Percentiles rank a stretch among this genome's conserved stretches.
Evolutionary conservation across 2,329 filamentous ascomycete species (phyloP).

Genomic region (Fusarium buharicum): DNA sequence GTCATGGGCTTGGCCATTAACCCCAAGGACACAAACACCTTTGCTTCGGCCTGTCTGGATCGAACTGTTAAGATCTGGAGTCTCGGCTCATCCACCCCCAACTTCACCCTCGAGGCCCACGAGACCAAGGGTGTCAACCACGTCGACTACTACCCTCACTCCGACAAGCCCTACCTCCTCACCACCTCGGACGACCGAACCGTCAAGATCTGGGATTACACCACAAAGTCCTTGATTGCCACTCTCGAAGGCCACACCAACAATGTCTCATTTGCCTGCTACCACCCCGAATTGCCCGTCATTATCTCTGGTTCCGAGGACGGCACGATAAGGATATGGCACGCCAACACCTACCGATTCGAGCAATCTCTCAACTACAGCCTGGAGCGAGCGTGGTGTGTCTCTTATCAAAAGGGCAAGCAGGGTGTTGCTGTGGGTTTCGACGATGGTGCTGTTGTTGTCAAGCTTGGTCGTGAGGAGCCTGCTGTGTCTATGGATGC

Average conservation of each 20-base stretch:
- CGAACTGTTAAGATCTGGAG: conserved; percentile 99
- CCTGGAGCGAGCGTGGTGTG: conserved; percentile 96
- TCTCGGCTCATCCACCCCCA: conserved; percentile 89
- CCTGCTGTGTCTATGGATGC: conserved; percentile 97
- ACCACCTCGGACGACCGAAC: conserved; percentile 97
- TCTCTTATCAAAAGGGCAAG: conserved; percentile 92
- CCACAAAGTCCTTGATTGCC: conserved; percentile 95
- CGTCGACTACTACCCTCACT: conserved; percentile 86
- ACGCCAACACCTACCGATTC: conserved; percentile 95
- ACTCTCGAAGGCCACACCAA: conserved; percentile 97
- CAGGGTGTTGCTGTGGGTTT: conserved; percentile 96
- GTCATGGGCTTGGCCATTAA: conserved; percentile 98
- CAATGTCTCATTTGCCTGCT: conserved; percentile 98
- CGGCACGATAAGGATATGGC: conserved; percentile 97
- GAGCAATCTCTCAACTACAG: conserved; percentile 98
- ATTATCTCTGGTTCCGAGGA: conserved; percentile 99
- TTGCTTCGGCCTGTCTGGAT: conserved; percentile 94
- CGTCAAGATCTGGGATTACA: conserved; percentile 99
- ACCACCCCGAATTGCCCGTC: conserved; percentile 94
- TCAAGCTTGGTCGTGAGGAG: conserved; percentile 97
- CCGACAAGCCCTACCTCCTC: conserved; percentile 85
- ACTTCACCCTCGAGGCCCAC: conserved; percentile 96
- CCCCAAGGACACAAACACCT: conserved; percentile 93
- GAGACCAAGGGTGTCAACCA: conserved; percentile 98
- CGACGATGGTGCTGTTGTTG: conserved; percentile 96